Conservation (phyloP, 164 flowering plant genomes). For the Magnolia officinalis region DNA sequence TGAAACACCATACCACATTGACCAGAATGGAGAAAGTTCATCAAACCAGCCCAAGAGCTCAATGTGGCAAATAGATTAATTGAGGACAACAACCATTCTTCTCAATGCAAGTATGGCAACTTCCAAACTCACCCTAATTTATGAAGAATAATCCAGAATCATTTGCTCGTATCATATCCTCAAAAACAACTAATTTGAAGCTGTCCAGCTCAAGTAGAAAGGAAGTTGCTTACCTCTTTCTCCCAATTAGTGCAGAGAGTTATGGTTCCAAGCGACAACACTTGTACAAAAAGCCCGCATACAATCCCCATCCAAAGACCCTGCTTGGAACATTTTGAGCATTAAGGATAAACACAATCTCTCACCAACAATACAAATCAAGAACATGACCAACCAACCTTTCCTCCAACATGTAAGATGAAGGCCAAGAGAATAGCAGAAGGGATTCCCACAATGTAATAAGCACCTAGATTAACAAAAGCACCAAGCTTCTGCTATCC, state of each 20-base stretch:
- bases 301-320: conserved; percentile 70
- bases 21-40: too few species aligned
- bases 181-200: too few species aligned
- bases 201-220: too few species aligned
- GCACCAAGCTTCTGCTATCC: conserved; percentile 61
- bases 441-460: conserved; percentile 51
- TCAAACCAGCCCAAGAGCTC: too few species aligned
- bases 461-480: conserved; percentile 53
- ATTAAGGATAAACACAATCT: background rate
- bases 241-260: conserved; percentile 63
- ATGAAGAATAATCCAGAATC: too few species aligned
- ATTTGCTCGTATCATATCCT: too few species aligned
- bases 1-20: too few species aligned
- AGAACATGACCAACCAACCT: conserved; percentile 26
- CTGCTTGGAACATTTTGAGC: conserved; percentile 23
- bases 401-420: conserved; percentile 46
- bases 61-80: too few species aligned
- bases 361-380: background rate
- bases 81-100: too few species aligned
- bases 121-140: too few species aligned
- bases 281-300: conserved; percentile 55
- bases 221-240: conserved; percentile 41
- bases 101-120: too few species aligned
- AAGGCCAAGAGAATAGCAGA: conserved; percentile 48
- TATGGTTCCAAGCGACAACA: conserved; percentile 28